Evolutionary conservation across 495 filamentous ascomycete species (phyloP).

Genomic region (Hypoxylon crocopeplum): DNA sequence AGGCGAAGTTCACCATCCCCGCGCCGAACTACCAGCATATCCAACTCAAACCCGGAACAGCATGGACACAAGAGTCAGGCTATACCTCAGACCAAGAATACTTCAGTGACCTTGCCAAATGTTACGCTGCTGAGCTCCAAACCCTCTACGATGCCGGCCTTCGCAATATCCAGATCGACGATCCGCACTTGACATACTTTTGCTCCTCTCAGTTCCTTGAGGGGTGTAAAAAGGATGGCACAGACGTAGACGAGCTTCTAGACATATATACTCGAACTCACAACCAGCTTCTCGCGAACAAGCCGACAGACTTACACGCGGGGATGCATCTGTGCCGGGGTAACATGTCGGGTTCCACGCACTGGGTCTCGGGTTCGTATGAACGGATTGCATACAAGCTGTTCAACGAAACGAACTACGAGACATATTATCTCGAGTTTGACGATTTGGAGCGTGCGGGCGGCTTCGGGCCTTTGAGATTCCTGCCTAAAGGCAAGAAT

Average conservation of each 20-base stretch:
- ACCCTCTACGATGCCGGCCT: conserved; percentile 74
- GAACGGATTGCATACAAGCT: conserved; percentile 80
- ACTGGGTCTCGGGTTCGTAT: conserved; percentile 82
- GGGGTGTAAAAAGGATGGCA: conserved; percentile 64
- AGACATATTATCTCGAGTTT: conserved; percentile 85
- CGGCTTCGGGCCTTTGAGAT: conserved; percentile 78
- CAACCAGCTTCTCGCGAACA: conserved; percentile 71
- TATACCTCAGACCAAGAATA: conserved; percentile 73
- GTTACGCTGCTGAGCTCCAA: conserved; percentile 69
- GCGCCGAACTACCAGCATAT: conserved; percentile 75
- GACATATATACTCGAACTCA: conserved; percentile 77
- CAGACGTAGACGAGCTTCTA: conserved; percentile 68
- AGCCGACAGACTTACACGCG: conserved; percentile 69
- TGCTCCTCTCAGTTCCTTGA: conserved; percentile 75
- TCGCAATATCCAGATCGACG: conserved; percentile 78
- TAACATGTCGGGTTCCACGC: conserved; percentile 76
- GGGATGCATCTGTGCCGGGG: conserved; percentile 81
- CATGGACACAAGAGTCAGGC: conserved; percentile 67
- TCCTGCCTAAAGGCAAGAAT: conserved; percentile 73
- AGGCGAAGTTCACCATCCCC: conserved; percentile 75
- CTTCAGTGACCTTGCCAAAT: conserved; percentile 75
- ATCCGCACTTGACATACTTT: conserved; percentile 78
- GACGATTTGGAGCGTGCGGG: conserved; percentile 76
- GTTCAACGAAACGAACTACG: conserved; percentile 75
- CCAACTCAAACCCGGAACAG: conserved; percentile 70